Conservation (phyloP, 192 early-diverging fungal species). For the Podila horticola region DNA sequence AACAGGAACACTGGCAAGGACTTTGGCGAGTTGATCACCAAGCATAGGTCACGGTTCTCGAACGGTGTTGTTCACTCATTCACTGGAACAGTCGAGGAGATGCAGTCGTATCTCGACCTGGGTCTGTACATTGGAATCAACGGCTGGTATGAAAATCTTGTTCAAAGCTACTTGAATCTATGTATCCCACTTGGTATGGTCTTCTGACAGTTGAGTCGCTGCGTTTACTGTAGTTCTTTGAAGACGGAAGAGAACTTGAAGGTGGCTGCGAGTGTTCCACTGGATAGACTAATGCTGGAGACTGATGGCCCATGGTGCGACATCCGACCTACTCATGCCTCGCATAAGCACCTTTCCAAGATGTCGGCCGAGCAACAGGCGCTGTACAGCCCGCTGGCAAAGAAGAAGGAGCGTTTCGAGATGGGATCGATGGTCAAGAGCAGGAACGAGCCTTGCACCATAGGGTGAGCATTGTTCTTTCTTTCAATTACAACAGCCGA, state of each 20-base stretch:
- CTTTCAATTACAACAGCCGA: neutral
- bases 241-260: slow-evolving; percentile 89
- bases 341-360: slow-evolving; percentile 63
- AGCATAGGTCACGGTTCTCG: slow-evolving; percentile 69
- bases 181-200: no score
- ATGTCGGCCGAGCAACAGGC: slow-evolving; percentile 36
- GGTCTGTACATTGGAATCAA: slow-evolving; percentile 95
- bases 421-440: slow-evolving; percentile 77
- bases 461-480: slow-evolving; percentile 55
- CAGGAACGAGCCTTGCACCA: slow-evolving; percentile 87
- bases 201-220: neutral
- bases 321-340: slow-evolving; percentile 88
- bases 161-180: neutral
- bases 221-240: slow-evolving; percentile 62
- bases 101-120: slow-evolving; percentile 68
- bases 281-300: slow-evolving; percentile 89
- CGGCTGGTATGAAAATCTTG: slow-evolving; percentile 70
- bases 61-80: slow-evolving; percentile 93
- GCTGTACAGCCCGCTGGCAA: slow-evolving; percentile 57
- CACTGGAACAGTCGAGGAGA: slow-evolving; percentile 78
- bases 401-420: slow-evolving; percentile 83
- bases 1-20: slow-evolving; percentile 82
- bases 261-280: slow-evolving; percentile 76
- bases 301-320: slow-evolving; percentile 97
- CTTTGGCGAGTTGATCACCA: slow-evolving; percentile 73